Base-by-base conservation (phyloP, 345 rosid species). In the Streptanthus diversifolius region DNA sequence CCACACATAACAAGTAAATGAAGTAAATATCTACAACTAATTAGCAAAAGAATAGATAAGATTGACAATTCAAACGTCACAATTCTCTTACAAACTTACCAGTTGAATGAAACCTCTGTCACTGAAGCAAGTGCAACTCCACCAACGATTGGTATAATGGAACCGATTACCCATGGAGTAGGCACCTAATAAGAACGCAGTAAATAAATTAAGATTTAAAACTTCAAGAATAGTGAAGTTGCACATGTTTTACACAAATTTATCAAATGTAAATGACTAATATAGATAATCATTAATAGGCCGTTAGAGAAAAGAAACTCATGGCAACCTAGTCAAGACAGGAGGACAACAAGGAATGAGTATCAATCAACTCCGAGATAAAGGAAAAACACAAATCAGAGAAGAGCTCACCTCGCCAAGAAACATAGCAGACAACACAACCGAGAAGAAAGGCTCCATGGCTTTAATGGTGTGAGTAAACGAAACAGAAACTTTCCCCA, bases 401-500 rank as follows among this genome's bases (percentile, higher is more conserved):
- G 21, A 52, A 39, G 33, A 29, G 27, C 82, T 66, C 37, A 92
- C 99, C 93, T 95, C 99, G 25, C 91, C 93, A 6, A 90, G 87
- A 74, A 95, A 95, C 96, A 95, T 88, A 40, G 97, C 91, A 59
- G 99, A 95, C 40, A 95, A 84, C 37, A 88, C 27, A 75, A 95
- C 99, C 1, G 99, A 90, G 88, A 95, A 95, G 82, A 95, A 90
- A n/a, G 99, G 99, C 80, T 95, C 99, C 91, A 82, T 87, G 40
- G 99, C 99, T 83, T 95, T 95, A 79, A 95, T 88, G 3, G 99
- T 95, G 83, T 95, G 98, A 74, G 99, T 95, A 76, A 95, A 95
- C 5, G 99, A 95, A 83, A 95, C 98, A 33, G 98, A 90, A 69
- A 95, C 99, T 85, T 92, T 95, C 39, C 99, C 99, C 0, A 95